Base-by-base conservation (phyloP, 1,139 yeast genomes). In the Diutina rugosa region DNA sequence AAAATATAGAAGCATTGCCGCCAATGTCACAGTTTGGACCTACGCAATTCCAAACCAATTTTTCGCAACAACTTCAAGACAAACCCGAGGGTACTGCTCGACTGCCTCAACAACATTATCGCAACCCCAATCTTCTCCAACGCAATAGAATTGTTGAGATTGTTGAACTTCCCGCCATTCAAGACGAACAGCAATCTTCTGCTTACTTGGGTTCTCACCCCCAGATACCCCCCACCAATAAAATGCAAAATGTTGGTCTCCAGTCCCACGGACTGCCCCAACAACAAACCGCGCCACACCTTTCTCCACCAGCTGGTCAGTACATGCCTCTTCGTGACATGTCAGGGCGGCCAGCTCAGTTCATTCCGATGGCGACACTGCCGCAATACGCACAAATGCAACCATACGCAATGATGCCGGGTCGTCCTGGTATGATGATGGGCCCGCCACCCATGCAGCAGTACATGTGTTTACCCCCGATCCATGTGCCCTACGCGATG, bases 311-410 rank as follows among this genome's bases (percentile, higher is more conserved):
- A 44, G 41, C 41, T 10, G 14, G 41, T 35, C 41, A 35, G 14
- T 35, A 7, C 41, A 35, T 35, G 41, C 41, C 41, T 35, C 14
- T 35, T 10, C 41, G 41, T 8, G 41, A n/a, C 6, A 6, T 49
- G 6, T 14, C 55, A 28, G 14, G 44, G 46, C 46, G 35, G 14
- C 41, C 56, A 18, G n/a, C 48, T 14, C 51, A 28, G 14, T 47
- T 47, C 30, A 12, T 47, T 28, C 18, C 51, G 9, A 18, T 21
- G 28, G 49, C 46, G 8, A n/a, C 44, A 30, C 55, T 53, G 55
- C 57, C 49, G n/a, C 60, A 55, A 21, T 58, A 56, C 35, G 56
- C 59, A 6, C 57, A 57, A 12, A 52, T 57, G 56, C 52, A 54
- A 26, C 38, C 56, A 55, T 58, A 56, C 56, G 46, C 48, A 4